Base-by-base conservation (phyloP, 306 rosid genomes). In the Quercus bicolor region DNA sequence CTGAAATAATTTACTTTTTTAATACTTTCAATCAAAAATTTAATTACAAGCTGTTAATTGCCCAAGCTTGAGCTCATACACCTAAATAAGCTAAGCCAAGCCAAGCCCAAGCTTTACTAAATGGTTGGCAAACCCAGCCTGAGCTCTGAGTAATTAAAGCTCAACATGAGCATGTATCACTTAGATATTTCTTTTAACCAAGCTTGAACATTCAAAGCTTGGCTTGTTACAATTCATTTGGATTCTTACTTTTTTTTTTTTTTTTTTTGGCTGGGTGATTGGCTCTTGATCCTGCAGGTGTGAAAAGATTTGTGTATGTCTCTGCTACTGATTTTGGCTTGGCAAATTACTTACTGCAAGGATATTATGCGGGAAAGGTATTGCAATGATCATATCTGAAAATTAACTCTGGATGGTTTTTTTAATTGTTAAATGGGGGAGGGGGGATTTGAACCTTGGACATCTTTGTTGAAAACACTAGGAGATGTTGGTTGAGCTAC, bases 341-440 rank as follows among this genome's bases (percentile, higher is more conserved):
- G 75, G 94, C 40, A 72, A 95, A 95, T 86, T 91, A 88, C 85
- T 54, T 92, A 70, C 70, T 95, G 69, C 88, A 26, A 69, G 99
- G 99, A 48, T 95, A 95, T 88, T 95, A 92, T 73, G 94, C 90
- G 79, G 99, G 99, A 83, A 95, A 95, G 99, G 99, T 95, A 88
- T 73, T 14, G 14, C 54, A 15, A 65, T 48, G 53, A 48, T 66
- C 80, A 48, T 53, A 79, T 79, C 66, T n/a, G 56, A 60, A 56
- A 77, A 54, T 72, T 51, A 40, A 24, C 23, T 51, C 43, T 69
- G 53, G 62, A 80, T 75, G 1, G 45, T 8, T 40, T 40, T 37
- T 40, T 8, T 40, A 40, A 40, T 8, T 40, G 45, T 40, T 8
- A 40, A 40, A 40, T 40, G 45, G 45, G 11, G 12, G 1, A 40